Base-by-base conservation (phyloP, 2,329 filamentous ascomycete species). In the Ceratocystis alfenasii region DNA sequence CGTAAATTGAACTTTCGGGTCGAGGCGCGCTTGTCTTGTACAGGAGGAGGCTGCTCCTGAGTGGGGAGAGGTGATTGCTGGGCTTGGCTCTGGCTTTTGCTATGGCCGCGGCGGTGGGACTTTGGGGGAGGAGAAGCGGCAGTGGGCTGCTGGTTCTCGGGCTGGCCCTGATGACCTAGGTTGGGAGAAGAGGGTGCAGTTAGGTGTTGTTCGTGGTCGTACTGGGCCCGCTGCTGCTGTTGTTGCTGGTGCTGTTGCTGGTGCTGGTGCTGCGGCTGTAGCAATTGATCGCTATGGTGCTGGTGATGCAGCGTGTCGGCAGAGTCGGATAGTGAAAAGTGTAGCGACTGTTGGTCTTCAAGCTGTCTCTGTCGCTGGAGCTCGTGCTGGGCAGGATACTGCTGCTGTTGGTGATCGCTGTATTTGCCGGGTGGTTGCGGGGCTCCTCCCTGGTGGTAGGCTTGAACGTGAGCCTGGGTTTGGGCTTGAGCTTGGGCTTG, bases 381-480 rank as follows among this genome's bases (percentile, higher is more conserved):
- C 65, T 68, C 70, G 69, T 73, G 71, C 65, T 70, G 69, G 61
- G 74, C 72, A 59, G 48, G 17, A n/a, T 71, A 71, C 60, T 69
- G 69, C 36, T 61, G 63, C 5, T 53, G 48, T 5, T n/a, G 48
- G 2, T 57, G 53, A 4, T 59, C 50, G n/a, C 20, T 48, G 50
- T 65, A 45, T 36, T 59, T 65, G 25, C 63, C 48, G 53, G 63
- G 63, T 25, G 50, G 22, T 46, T 44, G 63, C 50, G 63, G 63
- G 63, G 53, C 63, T 36, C 33, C 53, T 20, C 33, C 53, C n/a
- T 57, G 63, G 36, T 63, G 60, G n/a, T 65, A 59, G 57, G 61
- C 45, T 48, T 62, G 65, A 25, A 6, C 8, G 53, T 28, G 53
- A 55, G 55, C 64, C 28, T 61, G 64, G 12, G 53, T 44, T n/a